Conservation (phyloP, 2,329 filamentous ascomycete species). For the Colletotrichum spaethianum region DNA sequence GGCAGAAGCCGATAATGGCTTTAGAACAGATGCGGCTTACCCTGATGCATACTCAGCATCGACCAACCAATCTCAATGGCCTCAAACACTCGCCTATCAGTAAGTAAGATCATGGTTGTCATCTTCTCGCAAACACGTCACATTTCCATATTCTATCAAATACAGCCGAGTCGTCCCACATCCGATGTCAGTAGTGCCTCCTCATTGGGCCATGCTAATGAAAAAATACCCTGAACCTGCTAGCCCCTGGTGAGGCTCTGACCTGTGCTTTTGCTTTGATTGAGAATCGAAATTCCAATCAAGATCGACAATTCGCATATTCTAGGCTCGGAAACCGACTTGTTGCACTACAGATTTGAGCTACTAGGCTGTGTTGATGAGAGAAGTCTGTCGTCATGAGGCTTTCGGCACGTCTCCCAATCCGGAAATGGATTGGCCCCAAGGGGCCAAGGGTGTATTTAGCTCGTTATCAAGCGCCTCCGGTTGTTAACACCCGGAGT, state of each 20-base stretch:
- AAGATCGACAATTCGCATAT: neutral
- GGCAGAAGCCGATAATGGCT: no score
- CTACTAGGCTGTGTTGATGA: conserved; percentile 5
- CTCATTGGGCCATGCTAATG: neutral
- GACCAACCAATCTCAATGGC: neutral
- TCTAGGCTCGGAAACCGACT: neutral
- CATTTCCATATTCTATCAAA: neutral
- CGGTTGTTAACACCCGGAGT: neutral
- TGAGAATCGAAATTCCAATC: neutral
- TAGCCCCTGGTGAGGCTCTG: neutral
- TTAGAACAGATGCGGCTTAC: neutral
- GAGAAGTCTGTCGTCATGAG: conserved; percentile 30
- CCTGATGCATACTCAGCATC: neutral
- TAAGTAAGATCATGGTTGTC: neutral
- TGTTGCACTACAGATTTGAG: neutral
- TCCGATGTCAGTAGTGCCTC: neutral
- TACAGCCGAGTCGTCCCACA: no score
- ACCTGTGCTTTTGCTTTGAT: neutral
- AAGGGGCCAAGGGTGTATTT: neutral
- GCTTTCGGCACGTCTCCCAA: conserved; percentile 14
- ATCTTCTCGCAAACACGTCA: neutral
- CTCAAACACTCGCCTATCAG: neutral
- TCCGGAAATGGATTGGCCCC: conserved; percentile 19
- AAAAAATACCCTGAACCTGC: no score
- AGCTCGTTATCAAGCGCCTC: conserved; percentile 26